Evolutionary conservation across 2,329 filamentous ascomycete genomes (phyloP).

Genomic region (Stagonosporopsis vannaccii): DNA sequence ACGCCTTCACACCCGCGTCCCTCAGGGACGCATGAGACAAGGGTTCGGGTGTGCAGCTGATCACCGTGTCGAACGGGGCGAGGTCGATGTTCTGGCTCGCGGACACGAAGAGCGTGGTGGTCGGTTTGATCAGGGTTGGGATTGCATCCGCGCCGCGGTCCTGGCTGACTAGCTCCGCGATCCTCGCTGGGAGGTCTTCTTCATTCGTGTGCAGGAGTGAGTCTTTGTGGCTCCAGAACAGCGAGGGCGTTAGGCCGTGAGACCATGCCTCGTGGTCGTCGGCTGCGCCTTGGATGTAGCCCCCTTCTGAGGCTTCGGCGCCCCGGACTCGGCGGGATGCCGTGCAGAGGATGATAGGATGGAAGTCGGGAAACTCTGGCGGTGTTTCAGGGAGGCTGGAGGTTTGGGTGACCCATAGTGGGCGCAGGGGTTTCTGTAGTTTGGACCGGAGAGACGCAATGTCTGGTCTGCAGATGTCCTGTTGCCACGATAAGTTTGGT

Average conservation of each 20-base stretch:
- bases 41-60: slow-evolving; percentile 55
- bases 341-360: slow-evolving; percentile 84
- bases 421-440: slow-evolving; percentile 75
- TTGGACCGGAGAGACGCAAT: slow-evolving; percentile 61
- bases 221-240: slow-evolving; percentile 79
- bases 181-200: slow-evolving; percentile 64
- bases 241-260: slow-evolving; percentile 73
- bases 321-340: slow-evolving; percentile 76
- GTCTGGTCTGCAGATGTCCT: slow-evolving; percentile 67
- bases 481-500: slow-evolving; percentile 3
- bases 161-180: slow-evolving; percentile 52
- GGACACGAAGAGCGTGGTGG: slow-evolving; percentile 51
- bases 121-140: slow-evolving; percentile 53
- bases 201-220: slow-evolving; percentile 70
- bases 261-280: slow-evolving; percentile 97
- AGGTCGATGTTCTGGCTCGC: slow-evolving; percentile 49
- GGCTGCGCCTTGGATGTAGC: slow-evolving; percentile 92
- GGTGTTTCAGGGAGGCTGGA: slow-evolving; percentile 59
- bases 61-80: slow-evolving; percentile 49
- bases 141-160: slow-evolving; percentile 19
- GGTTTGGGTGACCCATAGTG: slow-evolving; percentile 81
- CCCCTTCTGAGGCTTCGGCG: slow-evolving; percentile 72
- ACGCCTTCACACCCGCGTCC: slow-evolving; percentile 49
- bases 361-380: slow-evolving; percentile 63
- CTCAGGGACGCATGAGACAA: slow-evolving; percentile 27